Evolutionary conservation across 345 rosid species (phyloP), one percentile per base, ranked within the genome.

Genomic region (Brassica incana): DNA sequence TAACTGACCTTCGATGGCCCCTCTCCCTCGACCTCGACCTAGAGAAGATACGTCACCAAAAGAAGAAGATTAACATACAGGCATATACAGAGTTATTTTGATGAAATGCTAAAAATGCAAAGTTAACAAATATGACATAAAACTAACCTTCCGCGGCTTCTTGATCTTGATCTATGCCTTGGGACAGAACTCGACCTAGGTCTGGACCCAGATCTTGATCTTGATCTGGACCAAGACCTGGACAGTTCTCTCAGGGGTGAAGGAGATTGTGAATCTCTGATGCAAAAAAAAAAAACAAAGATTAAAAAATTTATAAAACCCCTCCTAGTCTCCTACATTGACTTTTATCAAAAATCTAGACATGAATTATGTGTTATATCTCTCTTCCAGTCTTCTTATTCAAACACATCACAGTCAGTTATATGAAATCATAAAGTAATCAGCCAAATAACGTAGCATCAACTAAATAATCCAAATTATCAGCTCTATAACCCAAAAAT

Each of bases 161-260:
- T 16, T 9, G 98, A 90, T 59, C 76, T 73, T 5, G 97, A 90
- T 72, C 89, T 83, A 20, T 77, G 87, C 84, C 88, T 89, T 25
- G 86, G 91, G 78, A 77, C 80, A 33, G 90, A 79, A 81, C 83
- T 85, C 12, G 91, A 86, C 20, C 86, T 79, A 2, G 97, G 85
- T 61, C 92, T 83, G 2, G 97, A 86, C 65, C 90, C 82, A 4
- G 91, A 78, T 59, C 85, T 83, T 0, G 91, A 74, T 14, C 86
- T 79, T 8, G 97, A 87, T 56, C 94, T 83, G 23, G 91, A 83
- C 73, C 86, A 32, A 60, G 64, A 60, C 64, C 32, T 60, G 64
- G 64, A 60, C 32, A 60, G 32, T 60, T 60, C 64, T 23, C 12
- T 60, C 32, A 7, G 64, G 64, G 64, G 64, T 60, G 64, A 23